Conservation (phyloP, 345 rosid species). For the Euclidium syriacum region DNA sequence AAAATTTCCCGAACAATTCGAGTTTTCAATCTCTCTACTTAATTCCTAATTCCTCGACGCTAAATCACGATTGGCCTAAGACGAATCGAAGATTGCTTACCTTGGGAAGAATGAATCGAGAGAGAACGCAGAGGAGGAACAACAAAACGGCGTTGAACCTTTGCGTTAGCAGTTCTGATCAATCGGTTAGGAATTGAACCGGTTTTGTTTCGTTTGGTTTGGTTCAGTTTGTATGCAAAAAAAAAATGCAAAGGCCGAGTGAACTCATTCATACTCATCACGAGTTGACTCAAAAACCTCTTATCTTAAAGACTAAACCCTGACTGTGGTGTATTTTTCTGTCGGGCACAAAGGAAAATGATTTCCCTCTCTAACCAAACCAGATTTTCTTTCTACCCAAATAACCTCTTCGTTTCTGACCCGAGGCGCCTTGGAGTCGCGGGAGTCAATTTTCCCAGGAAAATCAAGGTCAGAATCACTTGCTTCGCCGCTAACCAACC, state of each 20-base stretch:
- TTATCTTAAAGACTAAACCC: slow-evolving; percentile 24
- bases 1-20: too few relatives aligned
- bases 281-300: slow-evolving; percentile 34
- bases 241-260: background rate
- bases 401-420: slow-evolving; percentile 5
- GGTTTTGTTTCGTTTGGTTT: background rate
- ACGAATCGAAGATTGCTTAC: too few relatives aligned
- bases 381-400: slow-evolving; percentile 21
- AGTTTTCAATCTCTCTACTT: too few relatives aligned
- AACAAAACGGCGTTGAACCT: too few relatives aligned
- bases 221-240: background rate
- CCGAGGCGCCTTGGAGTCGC: slow-evolving; percentile 2
- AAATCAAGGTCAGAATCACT: slow-evolving; percentile 18
- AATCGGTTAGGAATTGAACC: slow-evolving; percentile 5
- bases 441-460: slow-evolving; percentile 29
- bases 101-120: too few relatives aligned
- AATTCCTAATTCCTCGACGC: too few relatives aligned
- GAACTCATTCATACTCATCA: background rate
- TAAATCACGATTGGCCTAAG: too few relatives aligned
- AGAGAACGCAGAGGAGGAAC: too few relatives aligned
- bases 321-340: background rate
- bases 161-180: too few relatives aligned
- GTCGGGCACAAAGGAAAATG: slow-evolving; percentile 20
- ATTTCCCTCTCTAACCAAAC: slow-evolving; percentile 31
- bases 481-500: slow-evolving; percentile 30